Percentiles rank a stretch among this genome's conserved stretches.
Conservation (phyloP, 2,329 filamentous ascomycete genomes). For the Teratosphaeriaceae sp. region DNA sequence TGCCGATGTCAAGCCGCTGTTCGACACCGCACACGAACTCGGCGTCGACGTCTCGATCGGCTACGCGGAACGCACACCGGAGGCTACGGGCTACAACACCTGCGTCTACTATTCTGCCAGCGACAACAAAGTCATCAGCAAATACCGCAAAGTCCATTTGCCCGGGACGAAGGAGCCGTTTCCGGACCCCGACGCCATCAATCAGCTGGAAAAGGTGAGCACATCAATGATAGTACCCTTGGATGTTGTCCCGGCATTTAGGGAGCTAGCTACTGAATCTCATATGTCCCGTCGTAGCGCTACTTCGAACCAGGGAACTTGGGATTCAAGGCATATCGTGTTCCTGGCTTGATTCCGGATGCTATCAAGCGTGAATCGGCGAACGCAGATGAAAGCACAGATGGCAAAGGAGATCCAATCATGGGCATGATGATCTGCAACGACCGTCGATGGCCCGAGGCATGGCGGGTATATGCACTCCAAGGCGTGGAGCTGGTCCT, state of each 20-base stretch:
- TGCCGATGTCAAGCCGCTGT: slow-evolving; percentile 42
- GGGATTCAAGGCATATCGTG: slow-evolving; percentile 49
- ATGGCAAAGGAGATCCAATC: slow-evolving; percentile 44
- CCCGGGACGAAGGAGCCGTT: slow-evolving; percentile 49
- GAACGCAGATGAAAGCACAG: slow-evolving; percentile 19
- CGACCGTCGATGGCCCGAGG: slow-evolving; percentile 49
- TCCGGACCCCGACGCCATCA: slow-evolving; percentile 40
- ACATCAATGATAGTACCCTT: too few species aligned
- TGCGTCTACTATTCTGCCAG: slow-evolving; percentile 46
- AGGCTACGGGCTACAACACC: slow-evolving; percentile 46
- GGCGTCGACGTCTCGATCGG: slow-evolving; percentile 48
- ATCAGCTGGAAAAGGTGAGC: slow-evolving; percentile 53
- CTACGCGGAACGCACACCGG: slow-evolving; percentile 44
- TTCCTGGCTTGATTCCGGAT: slow-evolving; percentile 38
- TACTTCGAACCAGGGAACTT: slow-evolving; percentile 49
- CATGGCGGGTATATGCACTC: slow-evolving; percentile 47
- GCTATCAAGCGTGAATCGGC: slow-evolving; percentile 29
- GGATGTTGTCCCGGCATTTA: too few species aligned
- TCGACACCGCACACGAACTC: slow-evolving; percentile 42
- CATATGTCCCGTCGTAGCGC: too few species aligned
- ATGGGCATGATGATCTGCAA: slow-evolving; percentile 49
- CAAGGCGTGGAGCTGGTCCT: slow-evolving; percentile 42
- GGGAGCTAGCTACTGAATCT: too few species aligned
- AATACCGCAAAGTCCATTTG: slow-evolving; percentile 52
- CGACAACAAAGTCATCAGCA: slow-evolving; percentile 38